These are phyloP conservation scores for Eucalyptus cloeziana DNA, from an alignment of 345 rosid genomes.

Conservation along the genomic window DNA sequence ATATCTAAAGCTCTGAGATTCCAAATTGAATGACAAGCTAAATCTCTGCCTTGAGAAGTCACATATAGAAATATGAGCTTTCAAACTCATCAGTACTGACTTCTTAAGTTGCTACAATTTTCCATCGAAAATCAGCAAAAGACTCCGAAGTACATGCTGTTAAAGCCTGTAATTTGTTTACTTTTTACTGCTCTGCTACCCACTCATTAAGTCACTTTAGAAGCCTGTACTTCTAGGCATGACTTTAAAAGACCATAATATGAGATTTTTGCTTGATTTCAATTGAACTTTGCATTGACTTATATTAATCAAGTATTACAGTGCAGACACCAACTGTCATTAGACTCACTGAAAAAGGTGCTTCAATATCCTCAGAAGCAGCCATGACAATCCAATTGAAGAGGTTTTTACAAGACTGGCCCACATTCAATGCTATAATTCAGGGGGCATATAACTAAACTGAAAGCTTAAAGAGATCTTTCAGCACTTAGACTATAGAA, in stretches of 20 bases:
- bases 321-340: background rate
- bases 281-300: no score
- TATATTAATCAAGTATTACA: background rate
- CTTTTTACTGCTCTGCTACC: background rate
- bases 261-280: no score
- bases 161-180: background rate
- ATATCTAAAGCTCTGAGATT: background rate
- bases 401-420: background rate
- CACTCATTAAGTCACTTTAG: background rate
- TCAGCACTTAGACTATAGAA: background rate
- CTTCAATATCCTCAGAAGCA: background rate
- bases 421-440: background rate
- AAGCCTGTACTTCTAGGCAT: background rate
- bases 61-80: background rate
- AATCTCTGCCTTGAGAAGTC: background rate
- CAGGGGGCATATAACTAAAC: background rate
- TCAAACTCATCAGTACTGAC: background rate
- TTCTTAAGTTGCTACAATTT: background rate
- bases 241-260: background rate
- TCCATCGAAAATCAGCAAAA: background rate
- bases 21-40: background rate
- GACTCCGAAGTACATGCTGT: background rate
- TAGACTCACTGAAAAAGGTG: background rate
- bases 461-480: background rate
- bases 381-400: background rate